These are phyloP conservation scores for Solanum pinnatisectum DNA, from an alignment of 257 asterid genomes.

Conservation along the genomic window DNA sequence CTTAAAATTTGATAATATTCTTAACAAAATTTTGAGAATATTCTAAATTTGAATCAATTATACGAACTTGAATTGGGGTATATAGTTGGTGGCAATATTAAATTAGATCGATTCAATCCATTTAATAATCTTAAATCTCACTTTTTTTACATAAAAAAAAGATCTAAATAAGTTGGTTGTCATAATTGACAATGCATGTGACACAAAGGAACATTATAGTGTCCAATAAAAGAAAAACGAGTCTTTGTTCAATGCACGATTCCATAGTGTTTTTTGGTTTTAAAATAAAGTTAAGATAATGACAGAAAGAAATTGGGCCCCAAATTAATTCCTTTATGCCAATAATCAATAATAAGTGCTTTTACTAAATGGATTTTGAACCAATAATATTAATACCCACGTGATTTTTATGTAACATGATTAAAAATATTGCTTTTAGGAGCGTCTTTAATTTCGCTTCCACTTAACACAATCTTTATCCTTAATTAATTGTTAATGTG, in stretches of 20 bases:
- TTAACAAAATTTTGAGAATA: not conserved
- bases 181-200: not conserved
- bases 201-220: not conserved
- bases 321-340: not conserved
- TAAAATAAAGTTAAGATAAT: not conserved
- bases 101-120: not conserved
- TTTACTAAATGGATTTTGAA: not conserved
- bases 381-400: conserved; percentile 1
- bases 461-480: not conserved
- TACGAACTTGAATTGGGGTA: not conserved
- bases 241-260: conserved; percentile 1
- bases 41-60: not conserved
- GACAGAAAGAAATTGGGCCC: conserved; percentile 3
- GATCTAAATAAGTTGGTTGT: not conserved
- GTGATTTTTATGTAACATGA: conserved; percentile 10
- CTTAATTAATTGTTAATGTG: not conserved
- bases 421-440: not conserved
- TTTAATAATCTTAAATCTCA: not conserved
- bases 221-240: not conserved
- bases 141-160: not conserved
- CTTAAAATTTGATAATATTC: not conserved
- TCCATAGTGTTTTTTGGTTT: not conserved
- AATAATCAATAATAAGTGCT: not conserved
- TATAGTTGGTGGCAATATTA: not conserved
- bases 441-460: not conserved